Percentiles rank a stretch among this genome's conserved stretches.
Evolutionary conservation across 208 protist species (phyloP).

Genomic region (Trichomonas gallinae): DNA sequence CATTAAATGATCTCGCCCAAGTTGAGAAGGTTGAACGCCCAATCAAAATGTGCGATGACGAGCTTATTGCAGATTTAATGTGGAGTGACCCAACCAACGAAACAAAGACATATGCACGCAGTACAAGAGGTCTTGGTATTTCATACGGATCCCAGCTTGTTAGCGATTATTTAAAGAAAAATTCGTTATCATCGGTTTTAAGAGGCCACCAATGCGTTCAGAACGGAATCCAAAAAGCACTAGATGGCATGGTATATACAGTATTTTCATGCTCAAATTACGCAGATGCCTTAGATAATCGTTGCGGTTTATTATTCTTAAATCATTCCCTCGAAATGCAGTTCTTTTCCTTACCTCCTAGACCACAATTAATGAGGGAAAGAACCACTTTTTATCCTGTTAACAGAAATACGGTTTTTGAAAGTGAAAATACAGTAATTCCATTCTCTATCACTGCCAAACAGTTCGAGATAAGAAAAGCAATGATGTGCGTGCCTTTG

Average conservation of each 20-base stretch:
- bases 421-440: background rate
- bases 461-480: background rate
- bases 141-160: background rate
- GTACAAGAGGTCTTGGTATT: background rate
- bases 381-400: background rate
- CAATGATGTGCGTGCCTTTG: background rate
- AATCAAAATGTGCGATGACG: background rate
- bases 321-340: background rate
- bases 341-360: background rate
- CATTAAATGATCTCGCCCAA: background rate
- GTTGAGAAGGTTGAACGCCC: background rate
- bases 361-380: background rate
- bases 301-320: background rate
- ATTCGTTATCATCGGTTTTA: background rate
- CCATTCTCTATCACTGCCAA: background rate
- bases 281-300: background rate
- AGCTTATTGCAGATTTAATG: background rate
- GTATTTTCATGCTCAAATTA: slow-evolving; percentile 11
- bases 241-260: background rate
- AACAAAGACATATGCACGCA: background rate
- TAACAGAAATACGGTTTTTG: background rate
- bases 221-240: background rate
- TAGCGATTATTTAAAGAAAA: background rate
- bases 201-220: background rate
- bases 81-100: background rate